Conservation (phyloP, 78 protist species). For the Dictyostelium citrinum region DNA sequence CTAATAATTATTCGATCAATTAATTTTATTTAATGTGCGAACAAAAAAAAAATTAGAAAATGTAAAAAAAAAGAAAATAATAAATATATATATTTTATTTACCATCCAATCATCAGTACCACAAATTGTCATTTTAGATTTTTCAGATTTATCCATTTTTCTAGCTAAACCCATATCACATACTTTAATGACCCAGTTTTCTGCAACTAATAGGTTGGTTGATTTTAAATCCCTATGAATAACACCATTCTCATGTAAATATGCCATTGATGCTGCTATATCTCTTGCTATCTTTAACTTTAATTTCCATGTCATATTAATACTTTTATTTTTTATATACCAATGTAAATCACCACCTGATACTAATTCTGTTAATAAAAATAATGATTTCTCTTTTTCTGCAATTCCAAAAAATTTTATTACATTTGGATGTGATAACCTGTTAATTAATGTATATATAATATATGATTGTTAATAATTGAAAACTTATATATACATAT, state of each 20-base stretch:
- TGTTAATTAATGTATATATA: too few relatives aligned
- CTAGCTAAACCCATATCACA: constrained; percentile 84
- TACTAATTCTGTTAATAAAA: constrained; percentile 63
- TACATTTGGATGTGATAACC: constrained; percentile 61
- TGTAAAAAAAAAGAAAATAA: too few relatives aligned
- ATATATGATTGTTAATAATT: background rate
- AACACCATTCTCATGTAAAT: constrained; percentile 76
- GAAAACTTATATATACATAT: background rate
- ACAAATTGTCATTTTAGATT: constrained; percentile 71
- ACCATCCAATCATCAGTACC: constrained; percentile 76
- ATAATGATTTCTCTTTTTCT: constrained; percentile 62
- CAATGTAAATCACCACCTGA: constrained; percentile 67
- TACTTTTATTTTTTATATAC: constrained; percentile 35
- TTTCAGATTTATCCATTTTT: constrained; percentile 1
- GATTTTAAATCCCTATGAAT: constrained; percentile 87
- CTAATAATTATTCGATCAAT: background rate
- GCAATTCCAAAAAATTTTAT: constrained; percentile 67
- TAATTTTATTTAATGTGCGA: background rate
- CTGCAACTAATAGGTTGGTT: constrained; percentile 78
- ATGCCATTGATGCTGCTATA: constrained; percentile 74
- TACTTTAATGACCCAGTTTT: constrained; percentile 67
- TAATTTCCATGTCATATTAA: constrained; percentile 19
- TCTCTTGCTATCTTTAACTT: constrained; percentile 39
- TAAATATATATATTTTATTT: too few relatives aligned
- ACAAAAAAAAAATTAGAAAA: background rate